phyloP scores from a whole-genome alignment of 139 green algal genomes.

The Tetradesmus lagerheimii region DNA sequence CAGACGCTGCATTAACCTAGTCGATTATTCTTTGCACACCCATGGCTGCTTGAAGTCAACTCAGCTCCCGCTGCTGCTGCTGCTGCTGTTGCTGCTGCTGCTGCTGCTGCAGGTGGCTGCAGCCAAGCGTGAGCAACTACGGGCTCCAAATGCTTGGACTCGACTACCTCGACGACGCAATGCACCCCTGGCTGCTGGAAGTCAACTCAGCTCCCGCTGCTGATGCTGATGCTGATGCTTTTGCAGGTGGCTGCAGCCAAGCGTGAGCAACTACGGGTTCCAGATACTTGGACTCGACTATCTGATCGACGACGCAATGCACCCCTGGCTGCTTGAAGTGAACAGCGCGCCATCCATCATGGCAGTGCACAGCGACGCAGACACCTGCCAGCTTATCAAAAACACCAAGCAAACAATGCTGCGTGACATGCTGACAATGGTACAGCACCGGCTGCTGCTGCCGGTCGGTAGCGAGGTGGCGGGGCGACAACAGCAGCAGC shows the following conservation, averaged over 20 bases:
- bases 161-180: slow-evolving; percentile 63
- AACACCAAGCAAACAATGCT: slow-evolving; percentile 59
- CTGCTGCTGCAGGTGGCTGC: neutral
- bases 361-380: slow-evolving; percentile 51
- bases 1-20: too few relatives aligned
- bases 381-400: slow-evolving; percentile 15
- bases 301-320: slow-evolving; percentile 58
- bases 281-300: slow-evolving; percentile 70
- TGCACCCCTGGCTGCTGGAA: slow-evolving; percentile 69
- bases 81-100: neutral
- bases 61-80: neutral
- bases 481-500: neutral
- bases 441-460: slow-evolving; percentile 35
- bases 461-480: neutral
- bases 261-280: slow-evolving; percentile 64
- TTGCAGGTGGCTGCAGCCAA: slow-evolving; percentile 26
- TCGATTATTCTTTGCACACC: too few relatives aligned
- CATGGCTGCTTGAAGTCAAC: slow-evolving; percentile 76
- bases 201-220: slow-evolving; percentile 51
- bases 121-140: slow-evolving; percentile 55
- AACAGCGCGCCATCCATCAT: slow-evolving; percentile 71
- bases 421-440: slow-evolving; percentile 46
- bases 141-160: slow-evolving; percentile 69
- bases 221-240: neutral
- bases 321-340: slow-evolving; percentile 71